Conservation (phyloP, 148 eudicot genomes). For the Fagopyrum homotropicum region DNA sequence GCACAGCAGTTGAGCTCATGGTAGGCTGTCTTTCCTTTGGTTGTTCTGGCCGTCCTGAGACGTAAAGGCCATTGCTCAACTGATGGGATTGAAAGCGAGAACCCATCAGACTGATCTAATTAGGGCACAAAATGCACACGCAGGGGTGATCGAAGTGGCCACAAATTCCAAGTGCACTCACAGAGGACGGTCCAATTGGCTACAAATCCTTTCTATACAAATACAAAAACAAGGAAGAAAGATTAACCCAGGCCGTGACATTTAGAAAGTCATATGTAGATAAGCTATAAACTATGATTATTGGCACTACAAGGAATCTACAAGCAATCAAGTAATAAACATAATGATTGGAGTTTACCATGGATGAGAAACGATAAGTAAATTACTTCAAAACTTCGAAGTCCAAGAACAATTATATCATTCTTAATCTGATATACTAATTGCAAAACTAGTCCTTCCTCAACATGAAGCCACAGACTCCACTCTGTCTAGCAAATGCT, state of each 20-base stretch:
- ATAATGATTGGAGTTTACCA: not conserved
- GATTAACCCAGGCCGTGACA: not conserved
- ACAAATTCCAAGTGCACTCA: not conserved
- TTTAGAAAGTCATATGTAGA: not conserved
- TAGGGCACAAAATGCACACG: not conserved
- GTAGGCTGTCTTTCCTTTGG: conserved; percentile 91
- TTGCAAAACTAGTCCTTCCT: not conserved
- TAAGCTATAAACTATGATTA: not conserved
- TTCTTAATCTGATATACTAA: not conserved
- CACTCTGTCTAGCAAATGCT: not conserved
- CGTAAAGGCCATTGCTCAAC: conserved; percentile 89
- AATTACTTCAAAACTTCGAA: not conserved
- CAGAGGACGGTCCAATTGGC: not conserved
- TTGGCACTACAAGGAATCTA: not conserved
- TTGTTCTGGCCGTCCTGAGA: conserved; percentile 88
- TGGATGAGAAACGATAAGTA: not conserved
- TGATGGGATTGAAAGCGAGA: conserved; percentile 88
- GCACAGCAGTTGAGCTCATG: conserved; percentile 87
- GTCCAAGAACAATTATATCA: not conserved
- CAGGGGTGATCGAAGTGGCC: conserved; percentile 3
- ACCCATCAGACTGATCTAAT: conserved; percentile 44
- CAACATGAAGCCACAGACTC: not conserved
- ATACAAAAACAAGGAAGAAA: not conserved
- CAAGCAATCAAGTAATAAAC: not conserved
- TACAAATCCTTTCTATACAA: not conserved